Conservation (phyloP, 164 flowering plant species). For the Magnolia sinica region DNA sequence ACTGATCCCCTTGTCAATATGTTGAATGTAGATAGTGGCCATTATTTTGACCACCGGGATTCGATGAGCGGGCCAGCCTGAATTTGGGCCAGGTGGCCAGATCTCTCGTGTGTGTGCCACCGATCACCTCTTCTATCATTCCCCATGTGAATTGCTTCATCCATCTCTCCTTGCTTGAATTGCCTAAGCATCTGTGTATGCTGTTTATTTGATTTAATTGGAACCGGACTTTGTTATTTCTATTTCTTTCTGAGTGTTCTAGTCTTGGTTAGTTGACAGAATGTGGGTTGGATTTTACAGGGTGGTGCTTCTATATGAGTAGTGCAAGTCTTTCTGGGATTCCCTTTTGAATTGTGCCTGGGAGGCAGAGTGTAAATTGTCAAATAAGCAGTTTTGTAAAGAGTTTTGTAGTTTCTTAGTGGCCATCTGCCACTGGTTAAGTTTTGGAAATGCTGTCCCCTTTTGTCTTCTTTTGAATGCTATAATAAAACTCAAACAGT, state of each 20-base stretch:
- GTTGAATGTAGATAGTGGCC: neutral
- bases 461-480: conserved; percentile 3
- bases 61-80: too few relatives aligned
- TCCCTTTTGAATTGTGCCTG: neutral
- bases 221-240: neutral
- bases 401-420: conserved; percentile 1
- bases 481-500: conserved; percentile 5
- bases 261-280: neutral
- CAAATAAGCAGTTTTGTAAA: neutral
- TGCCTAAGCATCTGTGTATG: neutral
- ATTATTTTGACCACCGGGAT: too few relatives aligned
- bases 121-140: too few relatives aligned
- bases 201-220: neutral
- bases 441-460: neutral
- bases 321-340: neutral
- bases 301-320: neutral
- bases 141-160: too few relatives aligned
- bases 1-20: neutral
- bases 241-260: neutral
- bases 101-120: too few relatives aligned
- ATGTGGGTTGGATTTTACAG: conserved; percentile 4
- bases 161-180: neutral
- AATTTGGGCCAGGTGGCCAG: too few relatives aligned
- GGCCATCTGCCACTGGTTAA: conserved; percentile 1
- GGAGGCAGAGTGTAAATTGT: neutral